Evolutionary conservation across 2,329 filamentous ascomycete species (phyloP).

Genomic region (Madurella fahalii): DNA sequence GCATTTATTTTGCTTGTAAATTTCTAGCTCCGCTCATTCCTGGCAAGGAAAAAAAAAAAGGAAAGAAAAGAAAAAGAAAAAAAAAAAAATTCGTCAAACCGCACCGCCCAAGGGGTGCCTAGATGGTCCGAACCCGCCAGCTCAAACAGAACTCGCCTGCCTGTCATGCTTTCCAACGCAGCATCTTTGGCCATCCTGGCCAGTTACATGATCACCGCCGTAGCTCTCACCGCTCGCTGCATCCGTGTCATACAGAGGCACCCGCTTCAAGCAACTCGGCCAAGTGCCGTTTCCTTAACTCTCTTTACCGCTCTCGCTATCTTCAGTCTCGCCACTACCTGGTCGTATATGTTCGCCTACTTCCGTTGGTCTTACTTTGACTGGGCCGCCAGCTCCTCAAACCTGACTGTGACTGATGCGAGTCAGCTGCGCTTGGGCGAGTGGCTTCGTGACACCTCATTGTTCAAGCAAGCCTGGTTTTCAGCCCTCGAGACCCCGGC

Average conservation of each 20-base stretch:
- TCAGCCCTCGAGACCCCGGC: background rate
- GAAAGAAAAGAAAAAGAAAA: too few species aligned
- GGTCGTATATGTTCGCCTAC: background rate
- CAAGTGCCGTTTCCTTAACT: background rate
- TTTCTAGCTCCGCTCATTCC: background rate
- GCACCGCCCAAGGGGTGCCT: too few species aligned
- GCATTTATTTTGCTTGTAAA: background rate
- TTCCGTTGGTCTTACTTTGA: conserved; percentile 1
- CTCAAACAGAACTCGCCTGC: background rate
- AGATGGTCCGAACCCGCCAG: too few species aligned
- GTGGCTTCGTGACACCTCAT: background rate
- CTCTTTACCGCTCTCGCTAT: background rate
- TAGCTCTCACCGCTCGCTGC: background rate
- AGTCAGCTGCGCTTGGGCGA: background rate
- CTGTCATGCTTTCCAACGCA: background rate
- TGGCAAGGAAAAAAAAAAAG: too few species aligned
- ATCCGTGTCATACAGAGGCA: background rate
- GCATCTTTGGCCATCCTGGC: background rate
- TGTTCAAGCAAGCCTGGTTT: conserved; percentile 1
- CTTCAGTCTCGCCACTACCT: background rate
- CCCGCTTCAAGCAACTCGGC: background rate
- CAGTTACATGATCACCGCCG: background rate
- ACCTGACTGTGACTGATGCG: background rate
- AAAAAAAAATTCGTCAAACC: too few species aligned
- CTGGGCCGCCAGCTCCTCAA: background rate